Conservation (phyloP, 805 yeast species). For the Spathaspora sp. region DNA sequence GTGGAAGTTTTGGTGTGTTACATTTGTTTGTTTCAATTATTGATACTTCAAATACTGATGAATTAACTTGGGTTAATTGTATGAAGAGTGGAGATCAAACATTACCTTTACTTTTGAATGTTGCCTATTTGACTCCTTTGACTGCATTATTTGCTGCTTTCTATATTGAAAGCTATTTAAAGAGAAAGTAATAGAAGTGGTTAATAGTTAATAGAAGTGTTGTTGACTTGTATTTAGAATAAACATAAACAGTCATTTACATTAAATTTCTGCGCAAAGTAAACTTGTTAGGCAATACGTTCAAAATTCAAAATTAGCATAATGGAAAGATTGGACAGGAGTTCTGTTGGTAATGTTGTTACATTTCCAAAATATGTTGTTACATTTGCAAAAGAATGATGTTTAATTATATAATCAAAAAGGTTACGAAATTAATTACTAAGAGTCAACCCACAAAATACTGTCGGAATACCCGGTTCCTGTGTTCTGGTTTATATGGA, state of each 20-base stretch:
- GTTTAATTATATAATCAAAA: too few relatives aligned
- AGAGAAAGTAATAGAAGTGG: conserved; percentile 8
- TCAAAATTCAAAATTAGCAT: neutral
- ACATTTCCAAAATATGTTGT: too few relatives aligned
- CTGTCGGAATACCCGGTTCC: too few relatives aligned
- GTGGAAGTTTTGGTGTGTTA: conserved; percentile 63
- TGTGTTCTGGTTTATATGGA: too few relatives aligned
- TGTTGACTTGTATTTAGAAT: neutral
- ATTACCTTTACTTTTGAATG: conserved; percentile 59
- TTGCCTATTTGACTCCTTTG: conserved; percentile 62
- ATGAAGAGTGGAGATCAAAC: conserved; percentile 58
- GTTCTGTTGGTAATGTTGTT: too few relatives aligned
- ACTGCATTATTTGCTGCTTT: conserved; percentile 64
- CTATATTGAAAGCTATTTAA: conserved; percentile 56
- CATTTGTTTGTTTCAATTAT: conserved; percentile 61
- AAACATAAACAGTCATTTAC: neutral
- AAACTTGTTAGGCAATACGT: neutral
- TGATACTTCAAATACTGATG: conserved; percentile 36
- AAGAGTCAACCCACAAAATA: too few relatives aligned
- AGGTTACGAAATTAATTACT: too few relatives aligned
- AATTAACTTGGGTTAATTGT: conserved; percentile 37
- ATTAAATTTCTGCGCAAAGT: neutral
- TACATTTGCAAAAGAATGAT: too few relatives aligned
- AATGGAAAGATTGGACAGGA: too few relatives aligned
- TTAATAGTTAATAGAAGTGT: too few relatives aligned